Conservation (phyloP, 2,329 filamentous ascomycete species). For the Ophiostoma fasciatum region DNA sequence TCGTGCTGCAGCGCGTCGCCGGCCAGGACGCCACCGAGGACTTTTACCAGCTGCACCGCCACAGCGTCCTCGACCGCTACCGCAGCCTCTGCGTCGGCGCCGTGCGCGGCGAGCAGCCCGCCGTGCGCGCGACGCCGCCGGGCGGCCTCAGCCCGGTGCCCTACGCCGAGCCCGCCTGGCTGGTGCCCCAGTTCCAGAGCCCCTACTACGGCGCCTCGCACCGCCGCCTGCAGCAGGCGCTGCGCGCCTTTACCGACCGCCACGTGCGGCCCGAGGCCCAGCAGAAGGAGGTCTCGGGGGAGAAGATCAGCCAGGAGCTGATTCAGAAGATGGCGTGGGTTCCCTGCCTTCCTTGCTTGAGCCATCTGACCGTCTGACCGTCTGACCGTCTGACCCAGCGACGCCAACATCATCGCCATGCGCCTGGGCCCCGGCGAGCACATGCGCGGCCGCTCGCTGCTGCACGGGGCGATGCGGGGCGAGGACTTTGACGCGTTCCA, state of each 20-base stretch:
- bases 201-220: slow-evolving; percentile 74
- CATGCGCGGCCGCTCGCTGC: slow-evolving; percentile 52
- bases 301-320: slow-evolving; percentile 54
- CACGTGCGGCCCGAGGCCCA: slow-evolving; percentile 61
- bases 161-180: slow-evolving; percentile 76
- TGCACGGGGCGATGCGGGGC: slow-evolving; percentile 56
- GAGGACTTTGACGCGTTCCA: slow-evolving; percentile 83
- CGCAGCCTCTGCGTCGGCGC: slow-evolving; percentile 59
- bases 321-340: slow-evolving; percentile 56
- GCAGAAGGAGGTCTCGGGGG: slow-evolving; percentile 59
- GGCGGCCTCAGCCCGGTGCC: slow-evolving; percentile 66
- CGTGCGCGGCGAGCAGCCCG: slow-evolving; percentile 57
- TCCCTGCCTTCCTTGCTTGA: too few relatives aligned
- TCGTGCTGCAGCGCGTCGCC: slow-evolving; percentile 66
- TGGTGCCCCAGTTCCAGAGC: slow-evolving; percentile 59
- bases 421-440: slow-evolving; percentile 72
- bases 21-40: slow-evolving; percentile 67
- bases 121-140: slow-evolving; percentile 52
- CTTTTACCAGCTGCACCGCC: slow-evolving; percentile 85
- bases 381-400: slow-evolving; percentile 12
- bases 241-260: slow-evolving; percentile 57
- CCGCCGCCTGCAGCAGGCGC: slow-evolving; percentile 48
- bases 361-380: too few relatives aligned
- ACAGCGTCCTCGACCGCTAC: slow-evolving; percentile 79
- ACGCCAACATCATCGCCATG: slow-evolving; percentile 62